phyloP scores from a whole-genome alignment of 306 rosid species.

The Mimosa bimucronata region DNA sequence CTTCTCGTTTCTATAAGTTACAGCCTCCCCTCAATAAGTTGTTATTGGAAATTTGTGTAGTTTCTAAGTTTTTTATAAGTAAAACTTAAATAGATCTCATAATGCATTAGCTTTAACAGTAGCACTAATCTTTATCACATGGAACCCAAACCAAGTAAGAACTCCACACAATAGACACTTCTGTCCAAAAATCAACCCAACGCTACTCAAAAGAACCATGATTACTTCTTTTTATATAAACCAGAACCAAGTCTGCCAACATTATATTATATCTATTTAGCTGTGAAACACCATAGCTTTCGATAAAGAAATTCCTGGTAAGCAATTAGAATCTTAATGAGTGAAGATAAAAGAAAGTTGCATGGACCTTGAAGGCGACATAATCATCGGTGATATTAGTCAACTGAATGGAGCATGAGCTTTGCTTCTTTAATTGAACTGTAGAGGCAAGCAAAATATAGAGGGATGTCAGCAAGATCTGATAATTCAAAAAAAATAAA shows the following conservation, averaged over 20 bases:
- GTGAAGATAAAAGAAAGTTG: conserved; percentile 17
- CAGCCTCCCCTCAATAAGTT: not conserved
- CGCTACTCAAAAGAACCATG: conserved; percentile 11
- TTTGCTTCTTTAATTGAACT: conserved; percentile 90
- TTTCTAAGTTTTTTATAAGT: not conserved
- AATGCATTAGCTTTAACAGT: not conserved
- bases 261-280: conserved; percentile 19
- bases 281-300: conserved; percentile 18
- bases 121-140: conserved; percentile 16
- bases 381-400: conserved; percentile 57
- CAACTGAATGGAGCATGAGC: conserved; percentile 73
- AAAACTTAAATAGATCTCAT: not conserved
- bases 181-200: conserved; percentile 17
- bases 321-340: conserved; percentile 7
- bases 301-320: too few relatives aligned
- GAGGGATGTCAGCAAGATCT: not conserved
- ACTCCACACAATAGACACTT: not conserved
- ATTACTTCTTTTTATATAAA: conserved; percentile 21
- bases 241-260: conserved; percentile 22
- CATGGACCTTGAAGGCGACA: conserved; percentile 88
- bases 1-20: not conserved
- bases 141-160: conserved; percentile 27
- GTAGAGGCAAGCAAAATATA: conserved; percentile 14
- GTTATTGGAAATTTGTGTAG: not conserved
- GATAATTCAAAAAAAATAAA: not conserved